Conservation (phyloP, 495 filamentous ascomycete genomes). For the Tuber calosporum region DNA sequence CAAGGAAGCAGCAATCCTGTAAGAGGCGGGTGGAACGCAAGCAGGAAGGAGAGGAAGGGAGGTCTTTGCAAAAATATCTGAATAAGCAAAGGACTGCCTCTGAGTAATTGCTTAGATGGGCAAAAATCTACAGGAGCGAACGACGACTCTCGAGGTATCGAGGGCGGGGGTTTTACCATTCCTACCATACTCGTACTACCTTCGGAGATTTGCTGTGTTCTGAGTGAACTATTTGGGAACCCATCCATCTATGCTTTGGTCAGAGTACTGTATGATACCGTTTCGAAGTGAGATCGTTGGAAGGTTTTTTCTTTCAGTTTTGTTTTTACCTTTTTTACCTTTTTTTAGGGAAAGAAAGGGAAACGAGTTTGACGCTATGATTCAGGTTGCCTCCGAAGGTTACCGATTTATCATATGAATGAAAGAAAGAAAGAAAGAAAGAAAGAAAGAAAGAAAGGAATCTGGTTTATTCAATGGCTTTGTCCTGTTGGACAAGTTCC, state of each 20-base stretch:
- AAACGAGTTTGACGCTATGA: conserved; percentile 4
- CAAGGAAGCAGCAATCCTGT: no score
- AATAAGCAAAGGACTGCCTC: no score
- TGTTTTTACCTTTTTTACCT: background rate
- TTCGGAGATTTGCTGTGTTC: background rate
- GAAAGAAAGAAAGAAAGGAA: no score
- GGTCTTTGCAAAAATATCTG: no score
- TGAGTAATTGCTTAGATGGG: no score
- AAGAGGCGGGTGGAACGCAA: no score
- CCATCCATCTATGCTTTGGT: background rate
- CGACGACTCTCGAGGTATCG: no score
- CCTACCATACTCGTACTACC: background rate
- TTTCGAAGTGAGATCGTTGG: background rate
- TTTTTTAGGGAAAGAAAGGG: background rate
- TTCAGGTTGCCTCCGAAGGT: background rate
- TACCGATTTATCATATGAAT: background rate
- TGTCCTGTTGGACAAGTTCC: background rate
- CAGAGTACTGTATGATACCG: no score
- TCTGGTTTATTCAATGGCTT: no score
- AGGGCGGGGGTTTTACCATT: background rate
- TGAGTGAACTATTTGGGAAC: background rate
- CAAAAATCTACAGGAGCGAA: no score
- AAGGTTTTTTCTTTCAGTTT: background rate
- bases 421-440: no score
- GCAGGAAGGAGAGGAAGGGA: no score